These are phyloP conservation scores for Naumovozyma castellii DNA, from an alignment of 805 yeast genomes.

Conservation along the genomic window DNA sequence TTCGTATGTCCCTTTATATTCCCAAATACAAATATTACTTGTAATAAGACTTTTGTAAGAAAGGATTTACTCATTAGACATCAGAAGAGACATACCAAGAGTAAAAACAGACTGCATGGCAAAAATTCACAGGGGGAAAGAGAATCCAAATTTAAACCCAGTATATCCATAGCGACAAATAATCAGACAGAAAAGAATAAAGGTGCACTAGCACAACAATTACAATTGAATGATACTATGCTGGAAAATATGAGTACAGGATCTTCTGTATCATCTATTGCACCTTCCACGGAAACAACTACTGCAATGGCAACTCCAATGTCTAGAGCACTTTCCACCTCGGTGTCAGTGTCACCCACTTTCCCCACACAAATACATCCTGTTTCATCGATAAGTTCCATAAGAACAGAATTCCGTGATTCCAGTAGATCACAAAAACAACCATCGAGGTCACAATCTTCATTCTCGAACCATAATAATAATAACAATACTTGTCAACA, in stretches of 20 bases:
- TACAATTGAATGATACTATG: too few species aligned
- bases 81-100: constrained; percentile 32
- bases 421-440: background rate
- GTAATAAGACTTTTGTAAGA: constrained; percentile 54
- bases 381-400: background rate
- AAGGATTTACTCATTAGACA: constrained; percentile 45
- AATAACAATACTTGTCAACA: too few species aligned
- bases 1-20: constrained; percentile 36
- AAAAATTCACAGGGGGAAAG: background rate
- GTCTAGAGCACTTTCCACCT: background rate
- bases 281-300: background rate
- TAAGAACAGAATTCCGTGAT: background rate
- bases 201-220: too few species aligned
- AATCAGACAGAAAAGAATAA: background rate
- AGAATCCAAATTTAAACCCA: background rate
- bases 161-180: background rate
- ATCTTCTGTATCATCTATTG: background rate
- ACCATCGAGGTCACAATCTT: background rate
- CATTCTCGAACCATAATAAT: background rate
- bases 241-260: too few species aligned
- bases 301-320: background rate
- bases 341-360: background rate
- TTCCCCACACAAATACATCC: background rate
- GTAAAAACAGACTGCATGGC: constrained; percentile 3
- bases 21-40: constrained; percentile 28